A percentile compares a stretch with the other conserved stretches of the same genome.
Evolutionary conservation across 129 eudicot species (phyloP).

Genomic region (Flaveria bidentis): DNA sequence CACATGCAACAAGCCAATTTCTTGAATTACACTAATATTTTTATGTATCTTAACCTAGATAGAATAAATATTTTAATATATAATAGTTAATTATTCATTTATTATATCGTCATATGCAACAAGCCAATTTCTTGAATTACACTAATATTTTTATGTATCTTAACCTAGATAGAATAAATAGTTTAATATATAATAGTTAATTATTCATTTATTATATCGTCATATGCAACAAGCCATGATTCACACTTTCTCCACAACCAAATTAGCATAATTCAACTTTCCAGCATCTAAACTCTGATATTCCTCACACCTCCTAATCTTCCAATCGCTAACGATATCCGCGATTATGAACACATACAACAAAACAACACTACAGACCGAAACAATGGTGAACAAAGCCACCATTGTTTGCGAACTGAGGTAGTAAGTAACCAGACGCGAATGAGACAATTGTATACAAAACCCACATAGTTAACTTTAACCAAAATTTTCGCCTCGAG

Average conservation of each 20-base stretch:
- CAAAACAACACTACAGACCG: neutral
- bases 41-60: too few relatives aligned
- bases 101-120: neutral
- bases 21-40: too few relatives aligned
- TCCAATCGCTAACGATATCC: conserved; percentile 9
- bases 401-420: neutral
- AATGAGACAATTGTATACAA: neutral
- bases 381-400: conserved; percentile 6
- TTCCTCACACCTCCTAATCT: neutral
- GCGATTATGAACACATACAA: neutral
- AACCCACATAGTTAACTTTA: conserved; percentile 12
- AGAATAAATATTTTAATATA: too few relatives aligned
- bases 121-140: too few relatives aligned
- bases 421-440: neutral
- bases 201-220: too few relatives aligned
- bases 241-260: neutral
- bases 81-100: too few relatives aligned
- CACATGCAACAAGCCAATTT: too few relatives aligned
- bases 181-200: too few relatives aligned
- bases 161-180: too few relatives aligned
- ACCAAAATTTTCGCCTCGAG: conserved; percentile 5
- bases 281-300: neutral
- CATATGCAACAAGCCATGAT: neutral
- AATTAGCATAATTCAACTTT: neutral
- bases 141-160: too few relatives aligned